Conservation (phyloP, 1,139 yeast genomes). For the Scheffersomyces segobiensis region DNA sequence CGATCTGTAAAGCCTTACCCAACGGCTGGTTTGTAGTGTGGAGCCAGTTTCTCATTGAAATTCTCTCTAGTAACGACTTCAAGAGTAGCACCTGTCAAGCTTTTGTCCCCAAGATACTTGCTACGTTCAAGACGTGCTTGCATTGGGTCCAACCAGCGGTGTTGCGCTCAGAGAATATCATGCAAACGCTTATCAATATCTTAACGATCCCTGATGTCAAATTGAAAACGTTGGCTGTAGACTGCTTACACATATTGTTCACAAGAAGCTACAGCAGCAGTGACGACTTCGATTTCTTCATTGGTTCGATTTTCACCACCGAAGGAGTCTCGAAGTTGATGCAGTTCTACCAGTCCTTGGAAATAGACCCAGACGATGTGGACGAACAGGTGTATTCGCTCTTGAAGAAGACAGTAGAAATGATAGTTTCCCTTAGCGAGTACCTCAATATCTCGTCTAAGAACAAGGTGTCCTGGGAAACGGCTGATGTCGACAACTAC, state of each 20-base stretch:
- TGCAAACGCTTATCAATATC: conserved; percentile 63
- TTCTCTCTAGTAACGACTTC: conserved; percentile 36
- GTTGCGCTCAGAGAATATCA: conserved; percentile 64
- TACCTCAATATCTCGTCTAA: conserved; percentile 54
- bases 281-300: conserved; percentile 75
- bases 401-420: conserved; percentile 86
- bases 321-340: conserved; percentile 70
- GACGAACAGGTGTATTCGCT: conserved; percentile 80
- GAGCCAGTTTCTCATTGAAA: conserved; percentile 63
- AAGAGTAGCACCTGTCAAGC: conserved; percentile 38
- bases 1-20: conserved; percentile 60
- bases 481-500: conserved; percentile 62
- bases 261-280: conserved; percentile 73
- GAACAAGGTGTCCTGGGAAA: conserved; percentile 44
- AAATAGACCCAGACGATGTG: conserved; percentile 70
- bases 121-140: conserved; percentile 84
- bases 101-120: conserved; percentile 68
- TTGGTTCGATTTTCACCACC: conserved; percentile 74
- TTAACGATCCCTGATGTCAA: conserved; percentile 61
- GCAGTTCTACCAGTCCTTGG: conserved; percentile 62
- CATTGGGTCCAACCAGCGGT: conserved; percentile 88
- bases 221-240: conserved; percentile 82
- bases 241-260: conserved; percentile 84
- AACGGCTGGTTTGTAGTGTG: conserved; percentile 90
- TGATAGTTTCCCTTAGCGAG: conserved; percentile 88